Base-by-base conservation (phyloP, 1,284 basidiomycete species). In the Cutaneotrichosporon mucoides region DNA sequence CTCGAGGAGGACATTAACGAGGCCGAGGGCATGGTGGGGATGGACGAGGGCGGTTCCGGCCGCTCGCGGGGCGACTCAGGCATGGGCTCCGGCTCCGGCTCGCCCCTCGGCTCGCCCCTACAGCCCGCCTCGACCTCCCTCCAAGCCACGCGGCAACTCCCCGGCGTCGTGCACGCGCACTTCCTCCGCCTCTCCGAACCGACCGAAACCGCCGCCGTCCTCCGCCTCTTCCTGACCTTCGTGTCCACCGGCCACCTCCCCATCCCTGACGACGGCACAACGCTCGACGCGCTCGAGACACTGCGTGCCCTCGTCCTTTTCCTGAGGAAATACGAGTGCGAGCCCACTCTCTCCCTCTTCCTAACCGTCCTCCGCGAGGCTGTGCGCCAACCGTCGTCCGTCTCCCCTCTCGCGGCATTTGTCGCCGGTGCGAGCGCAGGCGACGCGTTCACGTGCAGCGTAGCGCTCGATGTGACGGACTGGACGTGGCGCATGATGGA, bases 401-500 rank as follows among this genome's bases (percentile, higher is more conserved):
- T 63, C 1, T 48, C 38, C 15, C 61, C 61, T 33, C 52, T 63
- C 1, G 52, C 55, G 0, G 55, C 50, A 11, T 63, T 63, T 44
- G 41, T 63, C 7, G 61, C 57, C 7, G 61, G 61, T 35, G 61
- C 61, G 10, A 54, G 52, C 6, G 57, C 61, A 0, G 57, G 58
- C 13, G 61, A 63, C 55, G 61, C 61, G 13, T 52, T 57, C 44
- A 63, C 61, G 4, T 63, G 61, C 52, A 37, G 36, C 1, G 47
- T 43, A 1, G 53, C 57, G 13, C 55, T 63, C 12, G 61, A 63
- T 46, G 52, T 63, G 11, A 44, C 52, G 35, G 61, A 63, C 57
- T 63, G 61, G 61, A 55, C 43, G 13, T 63, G 61, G 61, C 47
- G 57, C 52, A 59, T 59, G 57, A 63, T 63, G 61, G 55, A 60